Conservation (phyloP, 2,329 filamentous ascomycete genomes). For the Colletotrichum australisinense region DNA sequence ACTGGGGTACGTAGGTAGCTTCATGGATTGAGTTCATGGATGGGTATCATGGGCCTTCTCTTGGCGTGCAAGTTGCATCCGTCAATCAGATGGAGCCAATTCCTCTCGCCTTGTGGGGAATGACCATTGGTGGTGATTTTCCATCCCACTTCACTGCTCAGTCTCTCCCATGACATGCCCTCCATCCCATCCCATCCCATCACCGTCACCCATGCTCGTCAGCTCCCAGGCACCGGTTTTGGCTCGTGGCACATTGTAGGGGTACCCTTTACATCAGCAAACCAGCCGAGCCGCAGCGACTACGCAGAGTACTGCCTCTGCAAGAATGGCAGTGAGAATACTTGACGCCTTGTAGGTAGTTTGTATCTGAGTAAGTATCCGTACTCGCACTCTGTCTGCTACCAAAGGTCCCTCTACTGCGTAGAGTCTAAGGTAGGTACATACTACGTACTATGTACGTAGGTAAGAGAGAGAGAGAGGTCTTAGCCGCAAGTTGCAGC, state of each 20-base stretch:
- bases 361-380: background rate
- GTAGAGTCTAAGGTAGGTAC: too few relatives aligned
- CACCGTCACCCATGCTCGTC: too few relatives aligned
- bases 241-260: background rate
- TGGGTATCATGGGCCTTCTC: background rate
- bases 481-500: constrained; percentile 8
- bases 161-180: background rate
- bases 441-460: too few relatives aligned
- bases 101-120: constrained; percentile 3
- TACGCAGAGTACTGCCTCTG: background rate
- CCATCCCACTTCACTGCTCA: constrained; percentile 11
- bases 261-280: background rate
- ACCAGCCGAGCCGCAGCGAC: background rate
- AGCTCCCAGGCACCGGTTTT: background rate
- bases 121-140: background rate
- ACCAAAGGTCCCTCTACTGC: too few relatives aligned
- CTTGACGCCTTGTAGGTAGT: background rate
- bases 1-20: background rate
- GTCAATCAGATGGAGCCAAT: background rate
- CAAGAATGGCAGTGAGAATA: background rate
- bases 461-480: too few relatives aligned
- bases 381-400: background rate
- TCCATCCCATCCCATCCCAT: constrained; percentile 7
- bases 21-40: background rate
- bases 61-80: constrained; percentile 1